Base-by-base conservation (phyloP, 2,329 filamentous ascomycete species). In the Talaromyces sp. region DNA sequence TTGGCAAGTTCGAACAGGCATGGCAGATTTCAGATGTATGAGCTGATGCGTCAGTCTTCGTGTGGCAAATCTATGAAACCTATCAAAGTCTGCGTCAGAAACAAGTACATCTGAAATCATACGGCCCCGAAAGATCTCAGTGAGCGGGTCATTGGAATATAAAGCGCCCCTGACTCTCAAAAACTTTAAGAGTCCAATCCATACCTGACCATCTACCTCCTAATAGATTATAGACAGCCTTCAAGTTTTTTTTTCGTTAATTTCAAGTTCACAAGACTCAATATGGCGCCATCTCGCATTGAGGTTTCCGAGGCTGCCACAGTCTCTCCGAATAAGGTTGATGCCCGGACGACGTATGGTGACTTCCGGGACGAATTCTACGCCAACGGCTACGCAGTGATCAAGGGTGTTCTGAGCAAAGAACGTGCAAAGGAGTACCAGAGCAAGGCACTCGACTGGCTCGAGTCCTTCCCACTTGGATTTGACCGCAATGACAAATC, bases 401-500 rank as follows among this genome's bases (percentile, higher is more conserved):
- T 50, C 13, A 59, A 64, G 31, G 43, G 31, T 10, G 62, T 52
- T n/a, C 15, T 60, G 4, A 9, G 31, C 6, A 33, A 45, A n/a
- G 41, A 64, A 27, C 47, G 49, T 15, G 54, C 54, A 13, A 17
- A 47, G 17, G 17, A 70, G 3, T 71, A 71, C 60, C 63, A 57
- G 13, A 50, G 62, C 33, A 66, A 68, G 25, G 62, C 63, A 0
- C 57, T 79, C 37, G 69, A 77, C 41, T 82, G 79, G 79, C 71
- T 81, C 8, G 70, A 77, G 49, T 76, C 73, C 1, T 81, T 81
- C 61, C 70, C 70, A 0, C 69, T 73, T 0, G 77, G 75, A 1
- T 80, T 81, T 50, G 73, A 80, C 59, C 66, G 69, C 31, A 73
- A 77, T 17, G 70, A 78, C 61, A 68, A 68, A 3, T 64, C 57